These are phyloP conservation scores for Zymoseptoria tritici DNA, from an alignment of 2,329 filamentous ascomycete species.

Conservation along the genomic window DNA sequence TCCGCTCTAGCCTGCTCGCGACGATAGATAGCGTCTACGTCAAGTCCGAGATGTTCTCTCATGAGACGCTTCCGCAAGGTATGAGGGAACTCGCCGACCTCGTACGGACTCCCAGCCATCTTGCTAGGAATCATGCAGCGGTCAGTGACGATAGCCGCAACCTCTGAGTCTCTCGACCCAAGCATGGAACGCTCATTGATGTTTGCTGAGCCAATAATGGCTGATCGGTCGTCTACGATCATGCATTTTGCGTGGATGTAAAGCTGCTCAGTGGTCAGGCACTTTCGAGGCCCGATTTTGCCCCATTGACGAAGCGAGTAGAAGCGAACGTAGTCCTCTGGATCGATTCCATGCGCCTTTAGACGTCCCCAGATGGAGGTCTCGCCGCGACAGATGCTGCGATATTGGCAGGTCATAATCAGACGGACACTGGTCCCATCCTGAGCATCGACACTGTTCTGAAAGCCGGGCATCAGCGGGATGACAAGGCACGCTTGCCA, in stretches of 20 bases:
- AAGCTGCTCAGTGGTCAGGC: slow-evolving; percentile 86
- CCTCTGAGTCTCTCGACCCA: slow-evolving; percentile 84
- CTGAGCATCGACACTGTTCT: slow-evolving; percentile 89
- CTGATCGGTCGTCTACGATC: slow-evolving; percentile 87
- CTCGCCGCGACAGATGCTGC: slow-evolving; percentile 89
- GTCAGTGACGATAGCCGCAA: slow-evolving; percentile 82
- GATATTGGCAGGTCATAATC: slow-evolving; percentile 95
- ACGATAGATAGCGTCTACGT: slow-evolving; percentile 71
- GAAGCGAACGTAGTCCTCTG: slow-evolving; percentile 92
- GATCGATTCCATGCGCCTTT: slow-evolving; percentile 71
- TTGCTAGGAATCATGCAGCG: slow-evolving; percentile 86
- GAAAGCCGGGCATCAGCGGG: slow-evolving; percentile 95
- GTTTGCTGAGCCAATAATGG: slow-evolving; percentile 92
- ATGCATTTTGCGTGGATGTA: slow-evolving; percentile 98
- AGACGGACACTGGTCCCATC: slow-evolving; percentile 90
- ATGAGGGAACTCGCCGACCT: slow-evolving; percentile 86
- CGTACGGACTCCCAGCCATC: slow-evolving; percentile 85
- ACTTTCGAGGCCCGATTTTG: slow-evolving; percentile 72
- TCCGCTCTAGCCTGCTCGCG: slow-evolving; percentile 26
- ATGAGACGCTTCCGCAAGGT: slow-evolving; percentile 87
- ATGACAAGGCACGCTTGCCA: slow-evolving; percentile 90
- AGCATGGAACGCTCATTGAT: slow-evolving; percentile 98
- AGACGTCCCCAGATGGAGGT: slow-evolving; percentile 86
- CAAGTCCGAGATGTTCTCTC: slow-evolving; percentile 92
- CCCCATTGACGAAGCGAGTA: slow-evolving; percentile 91